Evolutionary conservation across 2,329 filamentous ascomycete species (phyloP), one percentile per base, ranked within the genome.

Genomic region (Fusarium sp.): DNA sequence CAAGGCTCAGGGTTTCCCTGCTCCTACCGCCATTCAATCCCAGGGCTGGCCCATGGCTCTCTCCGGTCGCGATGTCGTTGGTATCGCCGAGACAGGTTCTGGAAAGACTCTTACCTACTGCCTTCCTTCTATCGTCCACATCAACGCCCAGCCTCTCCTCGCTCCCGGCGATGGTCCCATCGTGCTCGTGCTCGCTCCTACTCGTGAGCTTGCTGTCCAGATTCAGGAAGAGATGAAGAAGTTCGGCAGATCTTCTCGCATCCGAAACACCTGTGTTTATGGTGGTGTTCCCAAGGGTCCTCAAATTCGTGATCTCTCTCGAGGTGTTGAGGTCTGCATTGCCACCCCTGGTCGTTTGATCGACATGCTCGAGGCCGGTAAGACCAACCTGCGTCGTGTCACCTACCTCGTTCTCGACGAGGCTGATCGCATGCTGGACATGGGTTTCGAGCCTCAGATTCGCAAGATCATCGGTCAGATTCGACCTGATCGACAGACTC

Each of bases 361-460:
- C 76, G 96, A 99, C 76, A 97, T 98, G 93, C 88, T 99, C 31
- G 96, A 98, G 83, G 93, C 93, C 72, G 95, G 94, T 80, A 97
- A 96, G 87, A 99, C 96, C 75, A 98, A 99, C 84, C 89, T 99
- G 68, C 95, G 95, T 72, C 94, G 96, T 80, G 94, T 98, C 66
- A 99, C 96, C 57, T 99, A 99, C 84, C 87, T 99, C 58, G 96
- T 98, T 72, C 94, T 99, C 69, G 96, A 99, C 76, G 96, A 99
- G 85, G 96, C 96, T 79, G 96, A 99, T 83, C 95, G 96, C 77
- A 99, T 99, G 96, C 87, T 99, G 79, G 96, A 99, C 84, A 99
- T 99, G 96, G 96, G 96, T 89, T 98, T 99, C 83, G 96, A 99
- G 84, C 96, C 96, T 72, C 96, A 98, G 81, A 98, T 99, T 76